These are phyloP conservation scores for Cardamine resedifolia DNA, from an alignment of 345 rosid genomes.

Conservation along the genomic window DNA sequence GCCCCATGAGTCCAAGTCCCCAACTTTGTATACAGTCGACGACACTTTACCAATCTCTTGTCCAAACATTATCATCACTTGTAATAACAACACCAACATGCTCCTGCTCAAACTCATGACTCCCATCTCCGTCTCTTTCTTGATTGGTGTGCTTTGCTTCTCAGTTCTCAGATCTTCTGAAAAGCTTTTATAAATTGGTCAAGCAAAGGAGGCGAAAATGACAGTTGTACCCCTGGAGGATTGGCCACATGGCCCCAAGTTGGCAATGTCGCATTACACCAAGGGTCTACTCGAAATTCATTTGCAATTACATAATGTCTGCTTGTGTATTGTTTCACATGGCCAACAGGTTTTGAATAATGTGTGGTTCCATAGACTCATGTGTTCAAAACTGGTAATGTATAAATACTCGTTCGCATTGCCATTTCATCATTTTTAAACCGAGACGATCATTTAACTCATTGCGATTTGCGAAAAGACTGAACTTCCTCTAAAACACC, in stretches of 20 bases:
- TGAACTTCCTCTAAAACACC: background rate
- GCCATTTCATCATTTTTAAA: background rate
- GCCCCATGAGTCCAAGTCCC: constrained; percentile 88
- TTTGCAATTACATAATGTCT: constrained; percentile 1
- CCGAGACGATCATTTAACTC: background rate
- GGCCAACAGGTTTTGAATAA: constrained; percentile 21
- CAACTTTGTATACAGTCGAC: constrained; percentile 62
- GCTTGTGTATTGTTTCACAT: constrained; percentile 30
- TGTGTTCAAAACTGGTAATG: background rate
- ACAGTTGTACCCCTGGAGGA: constrained; percentile 25
- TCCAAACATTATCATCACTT: constrained; percentile 41
- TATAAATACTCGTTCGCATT: background rate
- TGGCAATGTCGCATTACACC: constrained; percentile 32
- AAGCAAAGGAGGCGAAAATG: constrained; percentile 5
- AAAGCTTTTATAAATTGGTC: constrained; percentile 12
- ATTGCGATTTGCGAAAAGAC: background rate
- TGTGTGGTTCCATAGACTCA: background rate
- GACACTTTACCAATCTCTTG: constrained; percentile 46
- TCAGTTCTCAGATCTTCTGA: constrained; percentile 27
- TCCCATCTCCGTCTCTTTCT: constrained; percentile 22
- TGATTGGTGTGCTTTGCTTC: constrained; percentile 13
- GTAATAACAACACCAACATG: constrained; percentile 28
- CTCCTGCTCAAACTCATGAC: constrained; percentile 24
- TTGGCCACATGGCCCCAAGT: constrained; percentile 30
- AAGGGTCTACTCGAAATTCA: constrained; percentile 1